These are phyloP conservation scores for Zopfochytrium polystomum DNA, from an alignment of 371 early-diverging fungal genomes.

Conservation along the genomic window DNA sequence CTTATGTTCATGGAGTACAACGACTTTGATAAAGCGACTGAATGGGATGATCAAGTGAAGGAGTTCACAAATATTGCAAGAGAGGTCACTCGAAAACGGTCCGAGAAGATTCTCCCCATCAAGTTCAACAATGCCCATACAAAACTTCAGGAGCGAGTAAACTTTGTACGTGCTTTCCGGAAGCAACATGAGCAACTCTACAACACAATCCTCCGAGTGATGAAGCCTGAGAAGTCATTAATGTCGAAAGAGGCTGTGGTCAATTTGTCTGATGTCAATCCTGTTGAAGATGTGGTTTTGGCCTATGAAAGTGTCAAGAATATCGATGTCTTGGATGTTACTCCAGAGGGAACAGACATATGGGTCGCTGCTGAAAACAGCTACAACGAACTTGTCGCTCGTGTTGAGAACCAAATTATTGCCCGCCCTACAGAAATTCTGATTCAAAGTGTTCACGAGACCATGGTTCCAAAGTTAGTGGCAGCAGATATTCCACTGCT, in stretches of 20 bases:
- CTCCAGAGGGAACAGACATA: conserved; percentile 86
- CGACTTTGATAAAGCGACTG: conserved; percentile 75
- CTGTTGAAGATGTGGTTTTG: conserved; percentile 83
- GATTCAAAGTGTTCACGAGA: conserved; percentile 94
- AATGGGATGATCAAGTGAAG: conserved; percentile 95
- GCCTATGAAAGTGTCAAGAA: conserved; percentile 93
- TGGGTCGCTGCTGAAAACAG: conserved; percentile 89
- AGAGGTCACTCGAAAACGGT: conserved; percentile 85
- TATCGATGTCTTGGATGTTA: conserved; percentile 93
- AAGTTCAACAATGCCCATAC: conserved; percentile 90
- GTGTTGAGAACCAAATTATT: conserved; percentile 97
- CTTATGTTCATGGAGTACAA: conserved; percentile 89
- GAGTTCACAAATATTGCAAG: conserved; percentile 94
- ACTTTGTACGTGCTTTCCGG: conserved; percentile 86
- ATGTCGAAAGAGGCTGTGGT: conserved; percentile 3
- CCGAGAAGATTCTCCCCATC: conserved; percentile 88
- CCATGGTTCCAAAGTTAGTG: conserved; percentile 95
- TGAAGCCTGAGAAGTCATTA: conserved; percentile 48
- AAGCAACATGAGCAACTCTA: conserved; percentile 95
- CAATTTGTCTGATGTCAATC: conserved; percentile 58
- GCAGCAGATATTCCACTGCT: conserved; percentile 89
- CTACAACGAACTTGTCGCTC: conserved; percentile 92
- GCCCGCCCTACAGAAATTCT: conserved; percentile 84
- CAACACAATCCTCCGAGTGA: conserved; percentile 90
- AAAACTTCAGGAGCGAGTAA: conserved; percentile 89